Conservation (phyloP, 768 basidiomycete species). For the Steccherinum ochraceum region DNA sequence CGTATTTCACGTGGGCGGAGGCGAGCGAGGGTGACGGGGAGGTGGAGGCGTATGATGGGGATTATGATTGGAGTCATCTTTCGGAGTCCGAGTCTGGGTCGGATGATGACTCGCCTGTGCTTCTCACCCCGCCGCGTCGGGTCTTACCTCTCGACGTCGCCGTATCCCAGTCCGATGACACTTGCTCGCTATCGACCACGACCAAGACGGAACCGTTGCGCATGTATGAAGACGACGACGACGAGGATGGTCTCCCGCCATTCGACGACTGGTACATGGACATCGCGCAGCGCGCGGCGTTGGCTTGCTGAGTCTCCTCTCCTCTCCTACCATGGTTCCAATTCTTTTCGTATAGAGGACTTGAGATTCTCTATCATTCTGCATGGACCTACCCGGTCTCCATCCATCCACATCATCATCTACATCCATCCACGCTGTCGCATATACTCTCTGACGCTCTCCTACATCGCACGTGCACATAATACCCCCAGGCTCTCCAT, state of each 20-base stretch:
- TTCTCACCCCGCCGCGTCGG: neutral
- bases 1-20: neutral
- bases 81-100: neutral
- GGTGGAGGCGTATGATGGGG: neutral
- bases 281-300: constrained; percentile 10
- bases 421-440: no score
- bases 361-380: no score
- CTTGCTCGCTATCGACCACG: neutral
- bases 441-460: no score
- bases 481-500: no score
- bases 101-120: neutral
- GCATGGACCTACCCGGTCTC: no score
- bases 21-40: neutral
- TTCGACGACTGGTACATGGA: constrained; percentile 18
- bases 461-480: no score
- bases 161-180: neutral
- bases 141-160: neutral
- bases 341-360: no score
- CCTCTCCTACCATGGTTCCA: no score
- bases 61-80: neutral
- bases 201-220: no score
- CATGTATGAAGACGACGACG: constrained; percentile 11
- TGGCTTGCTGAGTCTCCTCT: no score
- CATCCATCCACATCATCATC: no score
- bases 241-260: constrained; percentile 16